These are phyloP conservation scores for Microcos paniculata DNA, from an alignment of 345 rosid genomes.

Conservation along the genomic window DNA sequence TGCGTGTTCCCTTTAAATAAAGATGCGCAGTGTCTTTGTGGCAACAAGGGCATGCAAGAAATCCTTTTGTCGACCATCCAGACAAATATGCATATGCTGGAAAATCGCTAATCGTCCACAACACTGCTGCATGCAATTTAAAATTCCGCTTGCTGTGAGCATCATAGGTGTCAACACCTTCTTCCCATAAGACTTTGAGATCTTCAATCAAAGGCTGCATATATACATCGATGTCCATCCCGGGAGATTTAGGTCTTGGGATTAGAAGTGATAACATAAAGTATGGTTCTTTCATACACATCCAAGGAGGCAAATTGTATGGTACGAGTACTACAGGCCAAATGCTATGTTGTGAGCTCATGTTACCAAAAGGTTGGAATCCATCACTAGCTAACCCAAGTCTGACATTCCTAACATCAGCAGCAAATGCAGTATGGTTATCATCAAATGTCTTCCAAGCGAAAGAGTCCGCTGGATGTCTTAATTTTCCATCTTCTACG, in stretches of 20 bases:
- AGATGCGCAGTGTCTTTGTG: not conserved
- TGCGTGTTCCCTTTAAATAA: not conserved
- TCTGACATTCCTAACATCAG: too few species aligned
- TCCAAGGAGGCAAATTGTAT: constrained; percentile 17
- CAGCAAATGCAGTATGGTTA: too few species aligned
- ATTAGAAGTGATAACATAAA: not conserved
- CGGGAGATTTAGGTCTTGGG: not conserved
- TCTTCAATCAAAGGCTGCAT: not conserved
- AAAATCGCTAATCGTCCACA: not conserved
- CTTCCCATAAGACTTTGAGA: not conserved
- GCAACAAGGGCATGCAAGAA: not conserved
- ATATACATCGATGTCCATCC: not conserved
- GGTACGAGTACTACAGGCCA: constrained; percentile 7
- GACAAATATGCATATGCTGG: not conserved
- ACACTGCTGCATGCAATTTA: not conserved
- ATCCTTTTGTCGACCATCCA: not conserved
- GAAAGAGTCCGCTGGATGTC: not conserved
- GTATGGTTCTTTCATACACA: not conserved
- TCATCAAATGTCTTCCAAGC: constrained; percentile 12
- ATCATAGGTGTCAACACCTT: not conserved
- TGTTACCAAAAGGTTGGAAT: constrained; percentile 1
- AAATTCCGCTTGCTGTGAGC: not conserved
- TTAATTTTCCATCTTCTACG: not conserved
- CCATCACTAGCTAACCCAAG: too few species aligned
- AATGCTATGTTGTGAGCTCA: not conserved